These are phyloP conservation scores for Taiozyma sp. DNA, from an alignment of 1,139 yeast genomes.

Conservation along the genomic window DNA sequence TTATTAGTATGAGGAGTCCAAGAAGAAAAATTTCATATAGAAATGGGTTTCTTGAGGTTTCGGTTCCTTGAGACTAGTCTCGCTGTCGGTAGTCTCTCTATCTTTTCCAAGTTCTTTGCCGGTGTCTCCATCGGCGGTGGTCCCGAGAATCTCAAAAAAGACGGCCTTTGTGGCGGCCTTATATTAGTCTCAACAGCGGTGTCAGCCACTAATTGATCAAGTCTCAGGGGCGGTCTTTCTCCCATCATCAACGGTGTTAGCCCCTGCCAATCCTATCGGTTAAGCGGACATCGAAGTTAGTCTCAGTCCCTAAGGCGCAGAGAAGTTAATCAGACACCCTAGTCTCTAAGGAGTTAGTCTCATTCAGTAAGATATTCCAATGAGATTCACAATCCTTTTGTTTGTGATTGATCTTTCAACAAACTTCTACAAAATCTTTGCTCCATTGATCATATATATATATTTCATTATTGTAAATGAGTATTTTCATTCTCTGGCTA, in stretches of 20 bases:
- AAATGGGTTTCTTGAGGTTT: too few relatives aligned
- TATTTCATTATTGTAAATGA: not conserved
- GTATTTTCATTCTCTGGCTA: slow-evolving; percentile 37
- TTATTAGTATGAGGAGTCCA: too few relatives aligned
- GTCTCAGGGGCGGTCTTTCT: not conserved
- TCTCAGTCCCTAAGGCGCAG: not conserved
- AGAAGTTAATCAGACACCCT: not conserved
- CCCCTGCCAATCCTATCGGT: too few relatives aligned
- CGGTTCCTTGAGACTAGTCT: not conserved
- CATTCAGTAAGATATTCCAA: too few relatives aligned
- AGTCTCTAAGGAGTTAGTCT: not conserved
- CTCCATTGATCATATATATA: not conserved
- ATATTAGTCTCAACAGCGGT: not conserved
- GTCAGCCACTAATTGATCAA: not conserved
- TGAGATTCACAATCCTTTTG: too few relatives aligned
- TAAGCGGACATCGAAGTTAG: not conserved
- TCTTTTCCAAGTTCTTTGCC: not conserved
- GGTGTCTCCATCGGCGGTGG: not conserved
- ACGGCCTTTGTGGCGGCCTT: not conserved
- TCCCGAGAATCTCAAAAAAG: not conserved
- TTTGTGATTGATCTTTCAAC: not conserved
- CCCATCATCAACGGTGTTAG: not conserved
- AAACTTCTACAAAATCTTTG: not conserved
- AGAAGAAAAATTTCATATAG: too few relatives aligned
- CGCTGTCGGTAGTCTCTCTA: not conserved